phyloP scores from a whole-genome alignment of 306 rosid species.

The Argentina anserina region DNA sequence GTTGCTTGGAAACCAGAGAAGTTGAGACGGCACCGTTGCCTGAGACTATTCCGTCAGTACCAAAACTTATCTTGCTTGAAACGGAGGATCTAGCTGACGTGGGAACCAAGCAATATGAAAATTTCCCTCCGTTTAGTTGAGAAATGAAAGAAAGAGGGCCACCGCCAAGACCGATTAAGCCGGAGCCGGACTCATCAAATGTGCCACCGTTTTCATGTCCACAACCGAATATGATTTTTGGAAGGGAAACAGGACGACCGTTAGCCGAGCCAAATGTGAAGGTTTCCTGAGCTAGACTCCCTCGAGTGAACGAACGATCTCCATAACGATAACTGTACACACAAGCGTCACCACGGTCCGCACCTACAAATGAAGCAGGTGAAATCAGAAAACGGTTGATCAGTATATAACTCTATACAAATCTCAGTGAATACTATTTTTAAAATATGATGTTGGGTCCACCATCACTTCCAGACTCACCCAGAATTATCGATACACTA shows the following conservation, averaged over 20 bases:
- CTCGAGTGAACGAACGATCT: conserved; percentile 41
- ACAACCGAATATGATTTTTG: conserved; percentile 37
- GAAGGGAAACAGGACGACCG: not conserved
- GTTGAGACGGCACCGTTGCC: conserved; percentile 32
- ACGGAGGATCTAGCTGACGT: not conserved
- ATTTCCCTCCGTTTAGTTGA: conserved; percentile 35
- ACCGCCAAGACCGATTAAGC: conserved; percentile 53
- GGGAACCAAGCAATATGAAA: conserved; percentile 55
- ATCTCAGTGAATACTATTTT: not conserved
- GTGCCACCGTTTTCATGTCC: conserved; percentile 38
- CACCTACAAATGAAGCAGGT: not conserved
- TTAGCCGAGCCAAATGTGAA: conserved; percentile 28
- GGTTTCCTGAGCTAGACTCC: conserved; percentile 45
- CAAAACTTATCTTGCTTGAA: conserved; percentile 47
- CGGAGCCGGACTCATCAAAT: conserved; percentile 35
- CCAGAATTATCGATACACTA: no score
- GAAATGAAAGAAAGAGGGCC: conserved; percentile 50
- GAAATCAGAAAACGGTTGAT: not conserved
- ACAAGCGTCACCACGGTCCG: not conserved
- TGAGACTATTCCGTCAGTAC: conserved; percentile 20
- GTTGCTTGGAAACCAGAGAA: conserved; percentile 21
- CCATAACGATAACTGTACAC: conserved; percentile 35
- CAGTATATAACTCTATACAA: not conserved
- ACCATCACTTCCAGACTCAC: no score
- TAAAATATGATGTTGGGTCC: no score